phyloP scores from a whole-genome alignment of 1,139 yeast species.

The Scheffersomyces segobiensis region DNA sequence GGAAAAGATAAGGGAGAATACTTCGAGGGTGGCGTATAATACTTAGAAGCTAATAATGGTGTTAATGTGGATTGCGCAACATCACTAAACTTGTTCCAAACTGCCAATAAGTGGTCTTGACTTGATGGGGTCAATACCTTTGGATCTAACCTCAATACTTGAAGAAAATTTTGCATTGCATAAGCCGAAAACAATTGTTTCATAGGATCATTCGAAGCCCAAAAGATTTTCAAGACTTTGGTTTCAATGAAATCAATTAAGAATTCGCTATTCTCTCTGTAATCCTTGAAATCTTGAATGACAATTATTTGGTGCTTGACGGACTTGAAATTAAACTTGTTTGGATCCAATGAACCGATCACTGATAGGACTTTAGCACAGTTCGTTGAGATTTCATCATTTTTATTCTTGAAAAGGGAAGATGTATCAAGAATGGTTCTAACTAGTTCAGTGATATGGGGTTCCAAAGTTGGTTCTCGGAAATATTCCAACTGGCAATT shows the following conservation, averaged over 20 bases:
- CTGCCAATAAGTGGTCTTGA: constrained; percentile 23
- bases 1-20: constrained; percentile 36
- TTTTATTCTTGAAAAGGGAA: constrained; percentile 52
- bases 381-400: constrained; percentile 51
- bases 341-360: constrained; percentile 78
- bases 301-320: constrained; percentile 48
- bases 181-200: constrained; percentile 83
- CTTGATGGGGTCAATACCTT: constrained; percentile 28
- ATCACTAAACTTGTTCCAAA: constrained; percentile 69
- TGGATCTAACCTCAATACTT: constrained; percentile 57
- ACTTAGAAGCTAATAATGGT: constrained; percentile 75
- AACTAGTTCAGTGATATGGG: constrained; percentile 45
- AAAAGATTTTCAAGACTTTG: constrained; percentile 74
- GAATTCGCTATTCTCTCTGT: constrained; percentile 64
- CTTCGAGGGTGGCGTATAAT: constrained; percentile 55
- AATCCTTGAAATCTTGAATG: constrained; percentile 60
- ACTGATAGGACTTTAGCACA: constrained; percentile 73
- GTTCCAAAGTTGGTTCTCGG: constrained; percentile 29
- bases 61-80: constrained; percentile 72
- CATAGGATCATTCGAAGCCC: constrained; percentile 88
- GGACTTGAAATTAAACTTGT: constrained; percentile 53
- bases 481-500: constrained; percentile 45
- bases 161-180: constrained; percentile 84
- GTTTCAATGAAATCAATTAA: constrained; percentile 66
- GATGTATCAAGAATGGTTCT: constrained; percentile 61